A percentile compares a stretch with the other conserved stretches of the same genome.
These are phyloP conservation scores for Amorphotheca resinae DNA, from an alignment of 495 filamentous ascomycete species.

Conservation along the genomic window DNA sequence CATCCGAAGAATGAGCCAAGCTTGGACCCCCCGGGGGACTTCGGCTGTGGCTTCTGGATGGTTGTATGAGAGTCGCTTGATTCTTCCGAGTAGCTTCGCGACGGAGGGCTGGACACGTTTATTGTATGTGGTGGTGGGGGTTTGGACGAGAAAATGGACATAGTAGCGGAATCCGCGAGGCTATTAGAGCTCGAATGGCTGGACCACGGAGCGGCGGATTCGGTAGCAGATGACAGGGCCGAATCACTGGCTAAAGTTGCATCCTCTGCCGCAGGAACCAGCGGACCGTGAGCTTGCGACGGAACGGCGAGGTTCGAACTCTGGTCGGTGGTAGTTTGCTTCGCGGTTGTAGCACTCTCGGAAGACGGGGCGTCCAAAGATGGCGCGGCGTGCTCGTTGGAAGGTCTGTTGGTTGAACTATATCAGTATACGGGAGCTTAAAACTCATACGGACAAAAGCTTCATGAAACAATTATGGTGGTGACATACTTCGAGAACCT, in stretches of 20 bases:
- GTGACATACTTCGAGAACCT: constrained; percentile 7
- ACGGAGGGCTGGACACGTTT: constrained; percentile 24
- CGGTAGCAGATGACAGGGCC: constrained; percentile 9
- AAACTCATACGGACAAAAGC: constrained; percentile 8
- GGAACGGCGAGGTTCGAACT: constrained; percentile 16
- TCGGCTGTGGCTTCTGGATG: constrained; percentile 39
- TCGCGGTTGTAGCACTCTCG: not conserved
- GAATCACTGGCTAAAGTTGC: constrained; percentile 16
- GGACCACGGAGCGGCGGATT: constrained; percentile 17
- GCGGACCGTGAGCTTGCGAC: constrained; percentile 3
- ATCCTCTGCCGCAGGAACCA: constrained; percentile 9
- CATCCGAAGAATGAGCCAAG: constrained; percentile 41
- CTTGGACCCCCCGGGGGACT: constrained; percentile 37
- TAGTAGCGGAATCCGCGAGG: constrained; percentile 17
- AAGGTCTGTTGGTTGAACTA: constrained; percentile 7
- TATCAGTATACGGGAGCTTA: constrained; percentile 12
- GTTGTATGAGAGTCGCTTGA: constrained; percentile 24
- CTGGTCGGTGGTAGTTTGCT: not conserved
- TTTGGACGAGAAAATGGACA: constrained; percentile 29
- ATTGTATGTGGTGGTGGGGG: constrained; percentile 35
- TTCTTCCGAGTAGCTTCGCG: constrained; percentile 14
- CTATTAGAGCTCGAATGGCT: constrained; percentile 14
- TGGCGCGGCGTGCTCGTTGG: constrained; percentile 13
- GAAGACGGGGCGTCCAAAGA: constrained; percentile 5
- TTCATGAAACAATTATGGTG: not conserved